A percentile compares a stretch with the other conserved stretches of the same genome.
phyloP scores from a whole-genome alignment of 805 yeast species.

The Yamadazyma olivae region DNA sequence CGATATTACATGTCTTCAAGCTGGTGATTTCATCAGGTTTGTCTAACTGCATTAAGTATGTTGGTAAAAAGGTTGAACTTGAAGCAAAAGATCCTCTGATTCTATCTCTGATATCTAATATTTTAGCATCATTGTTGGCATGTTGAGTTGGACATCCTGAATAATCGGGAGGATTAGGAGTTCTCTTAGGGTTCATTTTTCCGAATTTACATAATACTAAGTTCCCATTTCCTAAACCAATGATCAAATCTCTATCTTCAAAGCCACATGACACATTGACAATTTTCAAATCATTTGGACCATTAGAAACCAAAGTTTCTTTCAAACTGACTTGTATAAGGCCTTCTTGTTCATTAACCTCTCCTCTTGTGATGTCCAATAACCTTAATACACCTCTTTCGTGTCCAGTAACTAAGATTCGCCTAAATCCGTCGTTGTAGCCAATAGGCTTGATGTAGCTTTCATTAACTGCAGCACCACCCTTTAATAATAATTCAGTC shows the following conservation, averaged over 20 bases:
- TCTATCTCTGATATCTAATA: conserved; percentile 53
- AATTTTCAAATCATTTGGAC: conserved; percentile 28
- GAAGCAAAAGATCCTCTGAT: conserved; percentile 40
- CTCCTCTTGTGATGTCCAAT: conserved; percentile 81
- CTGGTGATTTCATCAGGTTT: conserved; percentile 52
- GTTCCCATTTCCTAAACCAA: conserved; percentile 66
- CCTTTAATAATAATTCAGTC: conserved; percentile 53
- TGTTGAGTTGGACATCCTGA: conserved; percentile 28
- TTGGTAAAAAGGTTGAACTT: conserved; percentile 33
- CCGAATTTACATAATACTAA: conserved; percentile 74
- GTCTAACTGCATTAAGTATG: conserved; percentile 23
- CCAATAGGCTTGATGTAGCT: conserved; percentile 30
- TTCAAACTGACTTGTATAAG: conserved; percentile 31
- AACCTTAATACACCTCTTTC: conserved; percentile 78
- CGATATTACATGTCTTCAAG: conserved; percentile 66
- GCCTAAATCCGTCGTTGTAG: conserved; percentile 39
- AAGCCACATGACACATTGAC: conserved; percentile 69
- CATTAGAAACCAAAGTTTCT: conserved; percentile 28
- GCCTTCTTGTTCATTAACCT: conserved; percentile 34
- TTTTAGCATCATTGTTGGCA: conserved; percentile 28
- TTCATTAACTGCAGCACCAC: conserved; percentile 70
- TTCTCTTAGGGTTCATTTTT: conserved; percentile 18
- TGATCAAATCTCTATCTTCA: conserved; percentile 71
- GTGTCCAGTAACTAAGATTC: conserved; percentile 76
- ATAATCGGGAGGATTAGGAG: conserved; percentile 20